Conservation (phyloP, 78 protist species). For the Mastigamoeba balamuthi region DNA sequence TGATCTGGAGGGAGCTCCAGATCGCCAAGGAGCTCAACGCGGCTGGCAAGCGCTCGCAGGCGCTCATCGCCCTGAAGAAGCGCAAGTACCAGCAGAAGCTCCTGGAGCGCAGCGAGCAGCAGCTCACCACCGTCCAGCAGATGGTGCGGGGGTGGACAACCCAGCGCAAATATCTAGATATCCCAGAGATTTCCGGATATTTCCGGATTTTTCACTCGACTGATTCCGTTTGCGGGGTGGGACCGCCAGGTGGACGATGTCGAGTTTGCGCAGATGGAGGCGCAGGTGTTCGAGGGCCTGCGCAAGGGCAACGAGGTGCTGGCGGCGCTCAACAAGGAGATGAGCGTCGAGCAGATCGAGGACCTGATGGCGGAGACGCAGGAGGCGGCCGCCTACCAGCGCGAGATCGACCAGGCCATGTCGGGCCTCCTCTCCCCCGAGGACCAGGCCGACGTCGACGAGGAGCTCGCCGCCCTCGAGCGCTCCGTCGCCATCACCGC, state of each 20-base stretch:
- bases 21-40: conserved; percentile 44
- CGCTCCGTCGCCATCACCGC: too few relatives aligned
- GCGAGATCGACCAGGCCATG: not conserved
- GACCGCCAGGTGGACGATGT: conserved; percentile 14
- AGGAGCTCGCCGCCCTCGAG: not conserved
- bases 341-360: conserved; percentile 66
- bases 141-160: conserved; percentile 18
- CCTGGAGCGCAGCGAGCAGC: conserved; percentile 29
- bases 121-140: conserved; percentile 44
- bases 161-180: too few relatives aligned
- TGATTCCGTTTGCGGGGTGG: too few relatives aligned
- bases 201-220: not conserved
- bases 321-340: conserved; percentile 50
- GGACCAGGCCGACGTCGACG: not conserved
- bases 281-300: conserved; percentile 45
- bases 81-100: conserved; percentile 47
- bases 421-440: not conserved
- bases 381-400: conserved; percentile 74
- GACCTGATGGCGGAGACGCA: conserved; percentile 63
- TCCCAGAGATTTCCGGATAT: too few relatives aligned
- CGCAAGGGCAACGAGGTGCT: conserved; percentile 52
- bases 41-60: conserved; percentile 34
- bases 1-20: conserved; percentile 34
- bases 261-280: conserved; percentile 56
- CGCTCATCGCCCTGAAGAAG: conserved; percentile 48